These are phyloP conservation scores for Salmacisia buchloeana DNA, from an alignment of 1,284 basidiomycete species.

Conservation along the genomic window DNA sequence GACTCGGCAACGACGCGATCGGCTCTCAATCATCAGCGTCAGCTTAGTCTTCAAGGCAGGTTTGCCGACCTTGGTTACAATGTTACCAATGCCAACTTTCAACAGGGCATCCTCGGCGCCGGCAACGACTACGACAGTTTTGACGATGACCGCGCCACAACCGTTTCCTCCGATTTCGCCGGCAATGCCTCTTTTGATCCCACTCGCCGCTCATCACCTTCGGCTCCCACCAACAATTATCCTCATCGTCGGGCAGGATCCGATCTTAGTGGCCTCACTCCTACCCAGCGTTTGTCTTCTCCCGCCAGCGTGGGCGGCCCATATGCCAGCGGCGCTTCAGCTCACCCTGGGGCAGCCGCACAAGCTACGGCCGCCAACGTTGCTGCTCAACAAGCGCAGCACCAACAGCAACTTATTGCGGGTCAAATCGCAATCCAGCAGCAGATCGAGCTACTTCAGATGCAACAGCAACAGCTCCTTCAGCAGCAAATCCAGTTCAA, in stretches of 20 bases:
- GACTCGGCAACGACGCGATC: constrained; percentile 11
- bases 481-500: constrained; percentile 49
- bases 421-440: constrained; percentile 54
- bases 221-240: not conserved
- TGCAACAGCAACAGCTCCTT: constrained; percentile 53
- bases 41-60: constrained; percentile 33
- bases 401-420: constrained; percentile 17
- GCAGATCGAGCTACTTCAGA: constrained; percentile 52
- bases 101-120: constrained; percentile 17
- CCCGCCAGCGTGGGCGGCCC: not conserved
- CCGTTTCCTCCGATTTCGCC: constrained; percentile 27
- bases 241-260: not conserved
- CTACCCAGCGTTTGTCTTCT: not conserved
- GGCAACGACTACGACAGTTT: constrained; percentile 22
- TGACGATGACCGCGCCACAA: constrained; percentile 34
- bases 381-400: constrained; percentile 54
- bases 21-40: constrained; percentile 28
- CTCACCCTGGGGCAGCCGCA: constrained; percentile 17
- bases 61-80: constrained; percentile 42
- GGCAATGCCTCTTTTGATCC: constrained; percentile 36
- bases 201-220: constrained; percentile 17
- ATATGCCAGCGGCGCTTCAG: constrained; percentile 22
- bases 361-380: constrained; percentile 5
- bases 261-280: not conserved
- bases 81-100: constrained; percentile 14